Evolutionary conservation across 129 eudicot species (phyloP).

Genomic region (Flaveria bidentis): DNA sequence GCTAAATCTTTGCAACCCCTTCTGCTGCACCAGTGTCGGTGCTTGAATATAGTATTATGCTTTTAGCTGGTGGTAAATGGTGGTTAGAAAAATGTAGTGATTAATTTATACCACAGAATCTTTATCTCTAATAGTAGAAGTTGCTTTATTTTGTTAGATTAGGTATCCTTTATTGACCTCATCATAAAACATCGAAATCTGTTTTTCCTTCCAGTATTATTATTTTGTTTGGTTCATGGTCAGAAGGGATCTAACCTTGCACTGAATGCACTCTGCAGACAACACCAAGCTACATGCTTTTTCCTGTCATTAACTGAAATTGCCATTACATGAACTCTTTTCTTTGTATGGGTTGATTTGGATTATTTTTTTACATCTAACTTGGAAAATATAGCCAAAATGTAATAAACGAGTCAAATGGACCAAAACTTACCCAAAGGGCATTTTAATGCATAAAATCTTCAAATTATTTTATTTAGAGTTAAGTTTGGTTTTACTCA

Average conservation of each 20-base stretch:
- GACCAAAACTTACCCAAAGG: no score
- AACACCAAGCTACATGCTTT: conserved; percentile 59
- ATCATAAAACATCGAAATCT: conserved; percentile 1
- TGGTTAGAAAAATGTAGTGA: conserved; percentile 17
- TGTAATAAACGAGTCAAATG: no score
- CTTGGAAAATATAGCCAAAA: no score
- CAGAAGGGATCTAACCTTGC: conserved; percentile 95
- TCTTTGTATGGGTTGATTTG: no score
- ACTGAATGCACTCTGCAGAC: no score
- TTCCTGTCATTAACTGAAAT: neutral
- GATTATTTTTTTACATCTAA: no score
- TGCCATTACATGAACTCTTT: no score
- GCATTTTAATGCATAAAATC: no score
- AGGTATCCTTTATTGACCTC: neutral
- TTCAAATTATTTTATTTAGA: no score
- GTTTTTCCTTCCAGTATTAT: conserved; percentile 58
- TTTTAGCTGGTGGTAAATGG: neutral
- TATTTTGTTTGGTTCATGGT: conserved; percentile 94
- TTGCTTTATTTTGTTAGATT: neutral
- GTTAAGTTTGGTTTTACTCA: no score
- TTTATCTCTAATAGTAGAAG: neutral
- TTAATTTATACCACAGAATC: neutral
- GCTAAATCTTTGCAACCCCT: neutral
- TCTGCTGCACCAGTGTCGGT: neutral
- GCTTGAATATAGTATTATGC: neutral